Percentiles rank a stretch among this genome's conserved stretches.
Conservation (phyloP, 257 asterid genomes). For the Solanum verrucosum region DNA sequence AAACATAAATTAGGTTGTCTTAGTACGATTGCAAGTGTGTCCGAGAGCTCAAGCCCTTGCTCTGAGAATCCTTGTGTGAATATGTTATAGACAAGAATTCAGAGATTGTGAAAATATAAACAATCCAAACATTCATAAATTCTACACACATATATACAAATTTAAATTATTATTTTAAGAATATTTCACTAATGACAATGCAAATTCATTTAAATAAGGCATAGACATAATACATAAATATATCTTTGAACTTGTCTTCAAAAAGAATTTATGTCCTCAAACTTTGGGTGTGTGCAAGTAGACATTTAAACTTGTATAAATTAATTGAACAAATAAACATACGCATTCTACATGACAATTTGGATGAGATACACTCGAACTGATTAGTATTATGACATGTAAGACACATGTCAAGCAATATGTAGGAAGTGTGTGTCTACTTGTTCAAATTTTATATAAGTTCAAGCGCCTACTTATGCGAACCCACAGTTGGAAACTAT, state of each 20-base stretch:
- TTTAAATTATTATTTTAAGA: no score
- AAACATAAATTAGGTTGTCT: neutral
- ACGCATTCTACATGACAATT: no score
- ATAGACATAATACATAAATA: neutral
- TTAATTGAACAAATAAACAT: neutral
- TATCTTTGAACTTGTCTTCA: neutral
- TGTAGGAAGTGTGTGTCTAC: no score
- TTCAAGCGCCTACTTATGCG: neutral
- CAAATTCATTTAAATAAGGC: no score
- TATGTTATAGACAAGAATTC: neutral
- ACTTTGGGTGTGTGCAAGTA: neutral
- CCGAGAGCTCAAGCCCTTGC: neutral
- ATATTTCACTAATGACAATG: neutral
- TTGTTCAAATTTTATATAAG: no score
- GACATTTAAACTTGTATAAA: no score
- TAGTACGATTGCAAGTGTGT: neutral
- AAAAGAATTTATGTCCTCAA: neutral
- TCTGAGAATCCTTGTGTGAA: neutral
- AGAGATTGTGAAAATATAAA: neutral
- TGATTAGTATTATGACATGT: neutral
- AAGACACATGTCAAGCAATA: neutral
- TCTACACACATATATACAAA: no score
- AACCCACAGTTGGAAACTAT: neutral
- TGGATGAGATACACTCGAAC: neutral
- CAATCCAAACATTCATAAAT: neutral